Conservation (phyloP, 306 rosid genomes). For the Pachyrhizus erosus region DNA sequence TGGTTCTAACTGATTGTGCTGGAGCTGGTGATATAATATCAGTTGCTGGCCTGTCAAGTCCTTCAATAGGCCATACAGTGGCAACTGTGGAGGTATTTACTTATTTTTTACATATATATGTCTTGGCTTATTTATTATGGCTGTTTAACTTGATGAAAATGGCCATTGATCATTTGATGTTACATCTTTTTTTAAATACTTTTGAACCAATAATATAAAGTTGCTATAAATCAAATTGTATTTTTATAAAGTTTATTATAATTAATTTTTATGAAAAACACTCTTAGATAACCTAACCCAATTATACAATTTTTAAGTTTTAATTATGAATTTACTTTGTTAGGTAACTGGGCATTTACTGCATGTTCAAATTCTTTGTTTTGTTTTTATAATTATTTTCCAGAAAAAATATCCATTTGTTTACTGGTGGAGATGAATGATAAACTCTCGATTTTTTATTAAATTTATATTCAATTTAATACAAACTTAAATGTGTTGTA, state of each 20-base stretch:
- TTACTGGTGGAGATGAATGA: conserved; percentile 24
- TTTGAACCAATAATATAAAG: conserved; percentile 6
- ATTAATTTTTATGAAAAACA: neutral
- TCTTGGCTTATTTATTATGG: conserved; percentile 4
- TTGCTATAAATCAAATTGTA: neutral
- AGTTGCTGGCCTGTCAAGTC: conserved; percentile 85
- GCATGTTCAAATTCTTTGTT: neutral
- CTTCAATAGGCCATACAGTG: conserved; percentile 92
- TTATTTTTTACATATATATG: neutral
- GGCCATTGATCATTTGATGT: conserved; percentile 18
- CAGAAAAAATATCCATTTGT: conserved; percentile 22
- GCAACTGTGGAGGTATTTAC: conserved; percentile 71
- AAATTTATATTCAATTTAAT: conserved; percentile 4
- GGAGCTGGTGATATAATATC: conserved; percentile 99
- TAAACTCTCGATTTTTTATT: conserved; percentile 13
- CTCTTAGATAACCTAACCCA: neutral
- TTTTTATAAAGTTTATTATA: neutral
- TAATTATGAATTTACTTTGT: neutral
- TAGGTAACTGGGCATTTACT: neutral
- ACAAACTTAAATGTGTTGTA: neutral
- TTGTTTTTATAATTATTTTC: neutral
- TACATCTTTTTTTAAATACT: neutral
- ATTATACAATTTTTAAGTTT: neutral
- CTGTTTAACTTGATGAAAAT: neutral
- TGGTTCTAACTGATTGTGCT: conserved; percentile 79